Evolutionary conservation across 176 grass and related monocot species (phyloP), one percentile per base, ranked within the genome.

Genomic region (Olyra latifolia): DNA sequence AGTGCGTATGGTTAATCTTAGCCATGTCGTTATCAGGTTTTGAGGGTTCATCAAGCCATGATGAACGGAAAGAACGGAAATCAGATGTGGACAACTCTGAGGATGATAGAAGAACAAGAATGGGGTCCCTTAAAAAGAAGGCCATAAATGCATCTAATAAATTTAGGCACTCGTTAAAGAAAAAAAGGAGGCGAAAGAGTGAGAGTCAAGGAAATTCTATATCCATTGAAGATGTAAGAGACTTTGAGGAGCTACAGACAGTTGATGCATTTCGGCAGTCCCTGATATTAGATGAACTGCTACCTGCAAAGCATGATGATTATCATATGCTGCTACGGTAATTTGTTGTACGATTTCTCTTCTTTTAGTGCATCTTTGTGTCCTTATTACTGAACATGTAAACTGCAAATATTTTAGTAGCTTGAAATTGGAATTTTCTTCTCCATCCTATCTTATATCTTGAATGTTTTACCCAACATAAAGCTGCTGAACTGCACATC

Each of bases 261-360:
- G 89, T 91, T 52, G 89, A 91, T 80, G 80, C 89, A 74, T 87
- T 91, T 45, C 80, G 84, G 55, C 89, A 87, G 46, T 86, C 80
- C 19, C 61, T 91, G 59, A 75, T 91, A 62, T 75, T 87, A 38
- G 89, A 91, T 15, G 89, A 91, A 38, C 19, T 91, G 35, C 74
- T 84, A 35, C 80, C 89, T 19, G 38, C 80, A 62, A 91, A 91
- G 75, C 84, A 91, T 80, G 89, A 91, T 76, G 84, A 91, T 69
- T 91, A 91, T 81, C 80, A 91, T 74, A 87, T 77, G 80, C 61
- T 87, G 50, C 47, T 91, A 62, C 87, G 89, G 89, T 87, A 67
- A 73, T 28, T 86, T 75, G 13, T 58, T 45, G 32, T 17, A 65
- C 4, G 32, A 8, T 19, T 54, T 57, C 19, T n/a, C 46, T 17